These are phyloP conservation scores for Kwoniella shivajii DNA, from an alignment of 1,284 basidiomycete genomes.

Conservation along the genomic window DNA sequence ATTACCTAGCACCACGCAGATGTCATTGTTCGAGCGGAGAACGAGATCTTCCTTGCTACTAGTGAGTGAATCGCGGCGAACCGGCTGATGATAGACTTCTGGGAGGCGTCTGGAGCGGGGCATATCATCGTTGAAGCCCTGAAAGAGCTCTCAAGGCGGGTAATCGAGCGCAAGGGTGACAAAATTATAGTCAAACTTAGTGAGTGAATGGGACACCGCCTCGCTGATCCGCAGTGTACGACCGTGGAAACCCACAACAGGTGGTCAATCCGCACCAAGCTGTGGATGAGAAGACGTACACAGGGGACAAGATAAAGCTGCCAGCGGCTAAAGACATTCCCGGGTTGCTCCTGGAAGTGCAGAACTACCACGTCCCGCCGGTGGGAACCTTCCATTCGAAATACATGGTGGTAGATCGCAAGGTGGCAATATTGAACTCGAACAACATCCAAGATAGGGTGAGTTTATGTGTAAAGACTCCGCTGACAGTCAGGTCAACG, in stretches of 20 bases:
- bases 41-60: conserved; percentile 43
- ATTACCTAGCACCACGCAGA: conserved; percentile 36
- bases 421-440: conserved; percentile 66
- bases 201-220: conserved; percentile 15
- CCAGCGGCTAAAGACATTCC: conserved; percentile 64
- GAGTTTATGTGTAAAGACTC: not conserved
- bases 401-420: conserved; percentile 70
- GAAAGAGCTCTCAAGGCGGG: conserved; percentile 33
- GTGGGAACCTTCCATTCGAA: conserved; percentile 66
- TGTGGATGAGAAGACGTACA: conserved; percentile 29
- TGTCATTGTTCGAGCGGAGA: conserved; percentile 34
- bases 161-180: conserved; percentile 24
- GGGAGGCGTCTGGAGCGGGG: conserved; percentile 37
- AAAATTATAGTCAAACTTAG: conserved; percentile 44
- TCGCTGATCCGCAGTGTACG: too few relatives aligned
- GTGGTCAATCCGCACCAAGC: conserved; percentile 26
- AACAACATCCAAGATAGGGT: conserved; percentile 67
- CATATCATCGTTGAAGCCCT: conserved; percentile 34
- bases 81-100: conserved; percentile 22
- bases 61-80: conserved; percentile 16
- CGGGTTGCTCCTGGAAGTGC: conserved; percentile 64
- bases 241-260: conserved; percentile 37
- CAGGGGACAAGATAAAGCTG: conserved; percentile 56
- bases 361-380: conserved; percentile 43
- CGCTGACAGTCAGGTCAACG: not conserved